Conservation (phyloP, 345 rosid genomes). For the Salix suchowensis region DNA sequence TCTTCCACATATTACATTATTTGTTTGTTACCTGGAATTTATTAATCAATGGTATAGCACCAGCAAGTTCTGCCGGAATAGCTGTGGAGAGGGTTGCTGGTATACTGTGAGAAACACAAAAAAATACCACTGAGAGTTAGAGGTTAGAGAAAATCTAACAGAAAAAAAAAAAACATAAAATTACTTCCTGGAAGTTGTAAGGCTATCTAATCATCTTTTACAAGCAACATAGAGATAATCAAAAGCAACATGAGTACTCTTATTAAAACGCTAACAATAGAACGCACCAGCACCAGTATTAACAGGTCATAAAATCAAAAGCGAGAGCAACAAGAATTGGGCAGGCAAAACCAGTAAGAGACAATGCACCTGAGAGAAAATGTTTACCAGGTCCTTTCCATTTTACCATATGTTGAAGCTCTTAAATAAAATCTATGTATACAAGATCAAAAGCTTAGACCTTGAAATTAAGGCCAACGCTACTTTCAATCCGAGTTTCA, state of each 20-base stretch:
- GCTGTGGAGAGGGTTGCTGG: slow-evolving; percentile 50
- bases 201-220: neutral
- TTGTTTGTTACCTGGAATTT: slow-evolving; percentile 64
- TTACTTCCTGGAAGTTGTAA: neutral
- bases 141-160: neutral
- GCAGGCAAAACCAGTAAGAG: neutral
- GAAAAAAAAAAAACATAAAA: neutral
- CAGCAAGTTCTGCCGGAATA: slow-evolving; percentile 85
- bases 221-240: neutral
- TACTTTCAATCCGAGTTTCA: neutral
- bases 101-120: slow-evolving; percentile 33
- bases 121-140: neutral
- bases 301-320: neutral
- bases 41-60: slow-evolving; percentile 87
- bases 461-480: neutral
- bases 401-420: neutral
- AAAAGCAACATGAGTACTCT: neutral
- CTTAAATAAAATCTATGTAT: neutral
- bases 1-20: neutral
- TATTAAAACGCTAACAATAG: neutral
- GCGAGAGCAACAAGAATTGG: neutral
- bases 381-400: neutral
- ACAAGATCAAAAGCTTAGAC: neutral
- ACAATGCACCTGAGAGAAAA: neutral
- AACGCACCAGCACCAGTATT: neutral